phyloP scores from a whole-genome alignment of 129 eudicot species.

The Kitagawia praeruptora region DNA sequence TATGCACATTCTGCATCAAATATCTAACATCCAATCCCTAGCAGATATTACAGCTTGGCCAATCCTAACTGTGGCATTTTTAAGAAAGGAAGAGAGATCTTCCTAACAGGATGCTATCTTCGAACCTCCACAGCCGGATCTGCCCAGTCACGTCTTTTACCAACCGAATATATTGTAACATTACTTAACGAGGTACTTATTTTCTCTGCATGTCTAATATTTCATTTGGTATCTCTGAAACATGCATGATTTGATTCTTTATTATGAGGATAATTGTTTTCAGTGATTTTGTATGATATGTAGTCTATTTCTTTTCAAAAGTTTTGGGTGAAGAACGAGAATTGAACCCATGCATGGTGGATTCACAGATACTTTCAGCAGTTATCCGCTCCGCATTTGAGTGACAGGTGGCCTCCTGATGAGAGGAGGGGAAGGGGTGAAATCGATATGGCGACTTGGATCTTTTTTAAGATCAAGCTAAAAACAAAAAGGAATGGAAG shows the following conservation, averaged over 20 bases:
- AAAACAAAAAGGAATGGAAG: background rate
- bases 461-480: background rate
- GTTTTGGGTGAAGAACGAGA: background rate
- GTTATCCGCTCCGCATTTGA: background rate
- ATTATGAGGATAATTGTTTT: background rate
- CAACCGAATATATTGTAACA: conserved; percentile 81
- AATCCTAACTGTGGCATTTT: conserved; percentile 66
- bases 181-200: conserved; percentile 72
- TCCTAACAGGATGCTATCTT: conserved; percentile 85
- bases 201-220: background rate
- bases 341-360: background rate
- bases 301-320: background rate
- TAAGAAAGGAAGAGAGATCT: conserved; percentile 75
- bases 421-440: background rate
- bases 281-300: background rate
- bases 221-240: background rate
- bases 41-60: conserved; percentile 77
- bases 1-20: conserved; percentile 13
- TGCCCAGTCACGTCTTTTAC: conserved; percentile 62
- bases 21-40: conserved; percentile 14
- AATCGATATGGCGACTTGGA: background rate
- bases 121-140: conserved; percentile 57
- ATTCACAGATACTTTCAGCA: background rate
- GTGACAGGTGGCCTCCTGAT: background rate
- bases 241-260: background rate